These are phyloP conservation scores for Auriculariales sp. DNA, from an alignment of 768 basidiomycete species.

Conservation along the genomic window DNA sequence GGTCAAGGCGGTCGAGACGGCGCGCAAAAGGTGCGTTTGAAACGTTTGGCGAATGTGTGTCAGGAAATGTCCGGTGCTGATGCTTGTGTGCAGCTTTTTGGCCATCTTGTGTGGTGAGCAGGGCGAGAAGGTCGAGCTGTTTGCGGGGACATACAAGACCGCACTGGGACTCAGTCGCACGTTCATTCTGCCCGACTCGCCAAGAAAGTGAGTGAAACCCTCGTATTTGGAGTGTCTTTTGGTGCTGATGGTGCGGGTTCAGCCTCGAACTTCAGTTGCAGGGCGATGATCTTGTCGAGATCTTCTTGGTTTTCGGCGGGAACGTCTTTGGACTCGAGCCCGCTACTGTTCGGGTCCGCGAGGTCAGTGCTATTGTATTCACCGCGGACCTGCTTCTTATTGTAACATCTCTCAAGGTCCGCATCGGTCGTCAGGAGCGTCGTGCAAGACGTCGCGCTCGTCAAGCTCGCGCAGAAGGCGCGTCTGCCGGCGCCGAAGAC, in stretches of 20 bases:
- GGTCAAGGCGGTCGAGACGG: constrained; percentile 80
- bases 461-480: constrained; percentile 28
- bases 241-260: constrained; percentile 33
- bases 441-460: constrained; percentile 68
- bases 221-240: too few species aligned
- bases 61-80: not conserved
- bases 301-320: constrained; percentile 81
- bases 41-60: not conserved
- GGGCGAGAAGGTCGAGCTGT: constrained; percentile 86
- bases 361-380: too few species aligned
- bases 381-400: constrained; percentile 24
- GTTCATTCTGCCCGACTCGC: constrained; percentile 85
- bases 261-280: constrained; percentile 36
- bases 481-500: too few species aligned
- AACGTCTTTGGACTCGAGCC: constrained; percentile 89
- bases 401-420: constrained; percentile 32
- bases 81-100: constrained; percentile 49
- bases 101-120: constrained; percentile 87
- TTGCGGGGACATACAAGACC: constrained; percentile 83
- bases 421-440: constrained; percentile 48
- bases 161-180: constrained; percentile 83
- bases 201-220: too few species aligned
- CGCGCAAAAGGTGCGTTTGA: constrained; percentile 61
- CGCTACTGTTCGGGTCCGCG: constrained; percentile 85
- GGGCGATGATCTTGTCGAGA: constrained; percentile 84